phyloP scores from a whole-genome alignment of 1,284 basidiomycete genomes.

The Sanguinoderma infundibulare region DNA sequence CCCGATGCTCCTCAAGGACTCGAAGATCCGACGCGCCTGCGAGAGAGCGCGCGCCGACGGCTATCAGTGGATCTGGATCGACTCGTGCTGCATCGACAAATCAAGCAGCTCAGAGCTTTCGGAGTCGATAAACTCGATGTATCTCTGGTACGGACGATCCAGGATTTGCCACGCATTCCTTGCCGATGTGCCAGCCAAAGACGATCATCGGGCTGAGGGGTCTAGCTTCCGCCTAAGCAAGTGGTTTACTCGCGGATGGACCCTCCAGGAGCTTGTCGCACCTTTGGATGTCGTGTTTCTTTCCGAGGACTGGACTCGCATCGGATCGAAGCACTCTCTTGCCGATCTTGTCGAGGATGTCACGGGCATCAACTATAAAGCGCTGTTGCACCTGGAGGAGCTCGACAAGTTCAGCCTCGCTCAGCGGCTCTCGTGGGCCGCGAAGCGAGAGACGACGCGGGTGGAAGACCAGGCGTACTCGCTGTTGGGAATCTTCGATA shows the following conservation, averaged over 20 bases:
- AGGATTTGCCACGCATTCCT: neutral
- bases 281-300: slow-evolving; percentile 9
- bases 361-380: slow-evolving; percentile 1
- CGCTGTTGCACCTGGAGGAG: neutral
- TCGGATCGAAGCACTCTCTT: slow-evolving; percentile 8
- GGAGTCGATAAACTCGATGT: neutral
- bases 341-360: neutral
- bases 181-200: neutral
- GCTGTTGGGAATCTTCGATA: slow-evolving; percentile 11
- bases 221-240: slow-evolving; percentile 11
- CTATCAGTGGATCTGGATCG: neutral
- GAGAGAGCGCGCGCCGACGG: neutral
- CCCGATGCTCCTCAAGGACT: neutral
- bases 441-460: slow-evolving; percentile 2
- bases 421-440: too few relatives aligned
- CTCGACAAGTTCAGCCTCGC: slow-evolving; percentile 9
- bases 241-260: slow-evolving; percentile 8
- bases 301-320: neutral
- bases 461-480: slow-evolving; percentile 10
- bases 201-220: neutral
- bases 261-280: slow-evolving; percentile 12
- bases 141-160: neutral
- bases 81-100: neutral
- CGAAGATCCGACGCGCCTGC: neutral
- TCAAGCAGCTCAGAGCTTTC: neutral